Base-by-base conservation (phyloP, 2,329 filamentous ascomycete genomes). In the Fusarium papillatum region DNA sequence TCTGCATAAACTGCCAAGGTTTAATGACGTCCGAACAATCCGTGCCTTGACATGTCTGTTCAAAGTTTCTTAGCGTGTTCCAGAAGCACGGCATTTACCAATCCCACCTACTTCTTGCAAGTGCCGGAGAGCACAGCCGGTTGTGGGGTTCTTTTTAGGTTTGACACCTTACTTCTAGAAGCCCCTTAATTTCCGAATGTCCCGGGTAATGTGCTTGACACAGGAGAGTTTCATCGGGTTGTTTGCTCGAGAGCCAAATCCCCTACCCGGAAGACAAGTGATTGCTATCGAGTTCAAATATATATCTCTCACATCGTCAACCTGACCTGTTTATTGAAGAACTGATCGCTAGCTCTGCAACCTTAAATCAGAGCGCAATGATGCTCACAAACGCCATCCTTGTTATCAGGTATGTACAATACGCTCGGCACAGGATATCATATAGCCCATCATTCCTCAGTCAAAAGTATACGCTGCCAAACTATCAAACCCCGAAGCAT, bases 401-500 rank as follows among this genome's bases (percentile, higher is more conserved):
- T 36, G 34, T 36, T 36, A 36, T 36, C 34, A 14, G 34, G 14
- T 36, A 36, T 36, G 34, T 36, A 36, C 5, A 36, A 36, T 36
- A 36, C 14, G 13, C 34, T 36, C 34, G 34, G 34, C 34, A 36
- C n/a, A 46, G 22, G 46, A 26, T 50, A 26, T 50, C 24, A 26
- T 17, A 7, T 4, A 4, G 10, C 6, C 46, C 24, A 50, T 11
- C 46, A 24, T 16, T 14, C n/a, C 48, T n/a, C 29, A 55, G 50
- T 55, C 50, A n/a, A 55, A 55, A 19, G 50, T 80, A 36, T 66
- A 66, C 17, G 53, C 29, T 26, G 61, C 73, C 9, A 76, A n/a
- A 55, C 60, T 76, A 2, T 57, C 31, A 41, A 76, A 72, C 3
- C 74, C 68, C 0, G 67, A 67, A 0, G 71, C 71, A 50, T 77